phyloP scores from a whole-genome alignment of 257 asterid genomes.

The Linaria vulgaris region DNA sequence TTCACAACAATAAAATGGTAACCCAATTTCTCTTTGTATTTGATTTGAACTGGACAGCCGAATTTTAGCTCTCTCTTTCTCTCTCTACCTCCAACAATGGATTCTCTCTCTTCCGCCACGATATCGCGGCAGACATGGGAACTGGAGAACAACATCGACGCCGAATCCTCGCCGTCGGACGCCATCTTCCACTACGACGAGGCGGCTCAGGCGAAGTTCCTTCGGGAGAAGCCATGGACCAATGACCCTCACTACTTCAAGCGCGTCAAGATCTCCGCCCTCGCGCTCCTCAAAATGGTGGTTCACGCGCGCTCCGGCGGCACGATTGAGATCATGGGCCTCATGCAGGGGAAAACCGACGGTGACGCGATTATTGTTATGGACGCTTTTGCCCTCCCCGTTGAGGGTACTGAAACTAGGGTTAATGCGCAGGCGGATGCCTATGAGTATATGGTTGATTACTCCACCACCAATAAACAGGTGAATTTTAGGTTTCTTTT shows the following conservation, averaged over 20 bases:
- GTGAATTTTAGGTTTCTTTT: constrained; percentile 30
- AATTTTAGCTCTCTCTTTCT: too few species aligned
- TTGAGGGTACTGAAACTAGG: constrained; percentile 98
- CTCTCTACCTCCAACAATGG: too few species aligned
- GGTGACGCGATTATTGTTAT: constrained; percentile 95
- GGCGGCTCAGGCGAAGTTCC: constrained; percentile 71
- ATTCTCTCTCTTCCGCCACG: constrained; percentile 43
- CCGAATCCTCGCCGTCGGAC: constrained; percentile 56
- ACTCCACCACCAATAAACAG: constrained; percentile 85
- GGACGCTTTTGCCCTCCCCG: constrained; percentile 99
- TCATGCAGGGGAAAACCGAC: constrained; percentile 97
- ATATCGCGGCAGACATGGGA: constrained; percentile 85
- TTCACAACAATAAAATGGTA: too few species aligned
- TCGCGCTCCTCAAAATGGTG: constrained; percentile 97
- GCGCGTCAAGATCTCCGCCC: constrained; percentile 93
- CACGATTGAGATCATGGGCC: constrained; percentile 97
- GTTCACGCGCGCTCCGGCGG: constrained; percentile 99
- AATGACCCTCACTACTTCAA: constrained; percentile 94
- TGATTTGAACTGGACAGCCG: too few species aligned
- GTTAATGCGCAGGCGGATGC: constrained; percentile 99
- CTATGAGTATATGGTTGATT: constrained; percentile 94
- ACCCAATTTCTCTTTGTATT: too few species aligned
- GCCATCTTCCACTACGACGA: constrained; percentile 85
- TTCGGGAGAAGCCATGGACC: constrained; percentile 87
- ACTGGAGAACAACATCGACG: constrained; percentile 66